Percentiles rank a stretch among this genome's conserved stretches.
Conservation (phyloP, 208 protist genomes). For the Phytomonas sp. region DNA sequence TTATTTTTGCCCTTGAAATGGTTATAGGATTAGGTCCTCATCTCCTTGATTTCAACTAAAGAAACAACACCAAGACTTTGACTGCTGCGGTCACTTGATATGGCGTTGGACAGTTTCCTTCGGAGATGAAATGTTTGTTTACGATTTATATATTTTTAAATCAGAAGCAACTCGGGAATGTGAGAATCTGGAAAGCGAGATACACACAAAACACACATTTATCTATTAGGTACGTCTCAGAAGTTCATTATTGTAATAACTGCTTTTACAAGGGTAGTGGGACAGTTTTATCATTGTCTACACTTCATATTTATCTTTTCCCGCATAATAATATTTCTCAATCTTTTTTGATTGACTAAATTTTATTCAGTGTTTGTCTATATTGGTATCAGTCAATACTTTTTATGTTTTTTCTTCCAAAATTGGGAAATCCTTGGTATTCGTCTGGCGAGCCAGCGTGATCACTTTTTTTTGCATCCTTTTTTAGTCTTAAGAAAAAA, state of each 20-base stretch:
- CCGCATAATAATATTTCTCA: conserved; percentile 5
- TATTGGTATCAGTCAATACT: conserved; percentile 5
- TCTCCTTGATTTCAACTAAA: background rate
- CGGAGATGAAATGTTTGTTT: background rate
- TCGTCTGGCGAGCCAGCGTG: background rate
- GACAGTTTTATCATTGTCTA: background rate
- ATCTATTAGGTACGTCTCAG: background rate
- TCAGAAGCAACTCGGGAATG: background rate
- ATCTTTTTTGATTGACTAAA: background rate
- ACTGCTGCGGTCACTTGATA: background rate
- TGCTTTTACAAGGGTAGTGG: background rate
- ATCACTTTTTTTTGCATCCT: background rate
- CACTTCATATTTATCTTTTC: conserved; percentile 7
- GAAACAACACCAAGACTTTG: background rate
- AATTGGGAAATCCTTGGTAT: background rate
- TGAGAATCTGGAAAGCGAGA: background rate
- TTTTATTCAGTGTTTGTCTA: background rate
- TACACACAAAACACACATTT: conserved; percentile 15
- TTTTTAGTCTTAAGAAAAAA: conserved; percentile 4
- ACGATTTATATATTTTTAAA: conserved; percentile 9
- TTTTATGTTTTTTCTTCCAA: background rate
- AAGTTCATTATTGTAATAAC: background rate
- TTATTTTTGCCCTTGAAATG: background rate
- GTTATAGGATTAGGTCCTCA: background rate
- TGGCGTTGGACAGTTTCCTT: background rate